Evolutionary conservation across 345 rosid species (phyloP), one percentile per base, ranked within the genome.

Genomic region (Carallia pectinifolia): DNA sequence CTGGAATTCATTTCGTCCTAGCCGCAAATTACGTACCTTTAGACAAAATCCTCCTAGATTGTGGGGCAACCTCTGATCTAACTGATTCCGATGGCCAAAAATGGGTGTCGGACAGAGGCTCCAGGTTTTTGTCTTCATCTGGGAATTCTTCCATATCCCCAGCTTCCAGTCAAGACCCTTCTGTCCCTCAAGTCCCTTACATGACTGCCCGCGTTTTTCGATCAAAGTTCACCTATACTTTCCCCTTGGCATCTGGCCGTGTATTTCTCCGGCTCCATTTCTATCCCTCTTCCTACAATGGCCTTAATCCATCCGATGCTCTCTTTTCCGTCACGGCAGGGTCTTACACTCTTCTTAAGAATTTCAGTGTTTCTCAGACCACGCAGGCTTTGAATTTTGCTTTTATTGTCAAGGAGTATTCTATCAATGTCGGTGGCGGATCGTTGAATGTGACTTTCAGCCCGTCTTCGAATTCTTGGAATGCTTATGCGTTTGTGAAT

Each of bases 281-380:
- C 79, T 90, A 92, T 73, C 84, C 98, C 0, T 81, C 88, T 64
- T 48, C 88, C 0, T 96, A 96, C 66, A 77, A 69, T 5, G 76
- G 83, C 0, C 82, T 67, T 53, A 96, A 89, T 17, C 87, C 94
- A 0, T 82, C 91, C 0, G 54, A 71, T 74, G 85, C 88, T 17
- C 70, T 87, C 62, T 96, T 96, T 73, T 85, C 94, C 0, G 96
- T 96, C 68, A 66, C 86, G 8, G 62, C 80, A 0, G 98, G 89
- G 7, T 17, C 80, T 6, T 90, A 66, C 64, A 88, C 97, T 10
- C 90, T 96, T 37, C 93, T 96, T 62, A 86, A 77, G 53, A 96
- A 96, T 81, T 96, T 92, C 60, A 96, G 99, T 61, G 97, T 79
- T 61, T 80, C 87, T 53, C 99, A 95, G 64, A 90, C 98, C 0